Evolutionary conservation across 228 moss, liverwort and hornwort genomes (phyloP).

Genomic region (Sphagnum fallax): DNA sequence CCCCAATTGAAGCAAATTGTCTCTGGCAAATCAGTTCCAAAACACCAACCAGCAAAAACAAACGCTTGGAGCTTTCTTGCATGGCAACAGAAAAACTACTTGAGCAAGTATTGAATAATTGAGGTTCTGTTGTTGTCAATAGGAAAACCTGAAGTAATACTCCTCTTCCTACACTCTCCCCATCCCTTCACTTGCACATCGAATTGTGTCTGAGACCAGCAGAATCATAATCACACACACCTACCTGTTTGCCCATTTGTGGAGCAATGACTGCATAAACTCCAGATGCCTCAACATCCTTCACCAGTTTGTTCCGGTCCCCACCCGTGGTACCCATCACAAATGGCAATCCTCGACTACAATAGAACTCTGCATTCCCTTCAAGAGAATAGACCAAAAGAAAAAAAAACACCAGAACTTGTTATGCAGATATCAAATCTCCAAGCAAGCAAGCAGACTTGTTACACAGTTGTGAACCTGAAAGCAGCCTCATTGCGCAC

Average conservation of each 20-base stretch:
- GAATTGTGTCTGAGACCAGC: neutral
- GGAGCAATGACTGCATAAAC: conserved; percentile 83
- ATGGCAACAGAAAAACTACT: no score
- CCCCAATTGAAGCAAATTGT: neutral
- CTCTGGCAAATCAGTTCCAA: neutral
- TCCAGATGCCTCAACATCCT: conserved; percentile 53
- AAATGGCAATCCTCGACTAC: conserved; percentile 70
- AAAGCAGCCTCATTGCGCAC: neutral
- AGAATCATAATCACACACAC: conserved; percentile 4
- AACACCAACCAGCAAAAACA: no score
- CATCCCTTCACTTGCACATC: no score
- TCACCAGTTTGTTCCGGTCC: conserved; percentile 64
- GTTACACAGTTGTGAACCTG: neutral
- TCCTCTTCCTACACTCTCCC: no score
- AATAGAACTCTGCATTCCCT: conserved; percentile 90
- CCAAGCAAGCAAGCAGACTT: neutral
- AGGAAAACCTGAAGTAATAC: no score
- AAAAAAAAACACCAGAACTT: neutral
- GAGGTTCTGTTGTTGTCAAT: no score
- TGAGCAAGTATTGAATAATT: no score
- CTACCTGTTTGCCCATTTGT: conserved; percentile 96
- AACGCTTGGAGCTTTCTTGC: no score
- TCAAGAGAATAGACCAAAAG: conserved; percentile 6
- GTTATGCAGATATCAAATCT: neutral
- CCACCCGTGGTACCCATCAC: conserved; percentile 98